Conservation (phyloP, 1,139 yeast genomes). For the Pichia sp. region DNA sequence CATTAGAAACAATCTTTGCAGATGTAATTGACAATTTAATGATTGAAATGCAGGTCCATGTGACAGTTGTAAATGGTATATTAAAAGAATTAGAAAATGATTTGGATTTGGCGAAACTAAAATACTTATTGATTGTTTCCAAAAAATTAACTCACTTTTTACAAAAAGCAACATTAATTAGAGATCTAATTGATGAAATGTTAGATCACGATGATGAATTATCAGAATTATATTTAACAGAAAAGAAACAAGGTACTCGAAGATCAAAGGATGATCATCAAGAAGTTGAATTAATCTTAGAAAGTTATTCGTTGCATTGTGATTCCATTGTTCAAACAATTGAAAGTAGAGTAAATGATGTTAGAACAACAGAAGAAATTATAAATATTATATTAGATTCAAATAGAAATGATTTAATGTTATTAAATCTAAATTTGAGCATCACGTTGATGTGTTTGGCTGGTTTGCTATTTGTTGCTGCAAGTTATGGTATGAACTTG, state of each 20-base stretch:
- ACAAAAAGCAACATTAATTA: constrained; percentile 75
- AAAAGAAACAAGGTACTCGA: constrained; percentile 28
- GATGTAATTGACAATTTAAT: constrained; percentile 79
- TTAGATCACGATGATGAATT: constrained; percentile 79
- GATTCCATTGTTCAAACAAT: constrained; percentile 79
- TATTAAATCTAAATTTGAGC: constrained; percentile 62
- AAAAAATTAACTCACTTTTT: constrained; percentile 75
- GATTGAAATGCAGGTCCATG: constrained; percentile 74
- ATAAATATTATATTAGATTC: constrained; percentile 74
- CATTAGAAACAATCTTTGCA: constrained; percentile 80
- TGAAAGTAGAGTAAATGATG: constrained; percentile 62
- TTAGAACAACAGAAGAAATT: constrained; percentile 74
- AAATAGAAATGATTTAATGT: constrained; percentile 71
- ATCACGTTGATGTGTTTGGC: constrained; percentile 56
- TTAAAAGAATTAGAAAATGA: constrained; percentile 77
- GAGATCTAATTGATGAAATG: constrained; percentile 81
- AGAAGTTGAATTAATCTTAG: constrained; percentile 69
- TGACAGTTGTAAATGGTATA: constrained; percentile 67
- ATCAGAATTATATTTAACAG: constrained; percentile 60
- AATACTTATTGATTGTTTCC: constrained; percentile 72
- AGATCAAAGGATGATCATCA: constrained; percentile 43
- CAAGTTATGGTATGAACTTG: constrained; percentile 76
- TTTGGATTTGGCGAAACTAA: constrained; percentile 75
- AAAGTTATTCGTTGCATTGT: constrained; percentile 68
- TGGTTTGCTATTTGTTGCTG: constrained; percentile 61